Evolutionary conservation across 2,329 filamentous ascomycete species (phyloP), one percentile per base, ranked within the genome.

Genomic region (Hymenoscyphus infarciens): DNA sequence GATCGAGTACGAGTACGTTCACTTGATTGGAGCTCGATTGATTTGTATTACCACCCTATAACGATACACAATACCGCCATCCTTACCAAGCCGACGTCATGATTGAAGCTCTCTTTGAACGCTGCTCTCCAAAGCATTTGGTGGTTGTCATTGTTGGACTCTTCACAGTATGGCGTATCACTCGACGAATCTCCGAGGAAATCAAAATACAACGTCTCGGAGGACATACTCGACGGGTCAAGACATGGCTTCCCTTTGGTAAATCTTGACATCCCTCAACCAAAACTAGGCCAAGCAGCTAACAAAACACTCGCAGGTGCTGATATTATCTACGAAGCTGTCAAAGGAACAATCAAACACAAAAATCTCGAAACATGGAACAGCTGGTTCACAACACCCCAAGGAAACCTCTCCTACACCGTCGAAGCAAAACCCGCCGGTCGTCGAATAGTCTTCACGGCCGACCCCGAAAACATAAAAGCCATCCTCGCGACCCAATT

Each of bases 401-500:
- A 76, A n/a, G 42, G n/a, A 49, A 63, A 57, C 16, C 53, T 35
- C 25, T 35, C 76, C 35, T 86, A 80, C 68, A 93, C 90, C 0
- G 77, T 82, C 45, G 90, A 94, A 75, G 74, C 78, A 11, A 38
- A 52, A 7, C 67, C 66, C 11, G 69, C 59, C 16, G 69, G 71
- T 16, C 63, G 65, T 5, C 67, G 71, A 7, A 54, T 65, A 8
- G 75, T 96, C 63, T 82, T 95, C 71, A 97, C 93, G 0, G 84
- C 84, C 5, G 92, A 97, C 68, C 89, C 90, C 0, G 91, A 96
- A 71, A 97, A 97, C 73, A 89, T 96, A 78, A 96, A 97, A 75
- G 91, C 93, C 5, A 82, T 97, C 25, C 80, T 97, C n/a, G 90
- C 92, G 0, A 89, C 88, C 1, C 91, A 97, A 72, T 97, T 97